Evolutionary conservation across 1,284 basidiomycete species (phyloP).

Genomic region (Kwoniella shivajii): DNA sequence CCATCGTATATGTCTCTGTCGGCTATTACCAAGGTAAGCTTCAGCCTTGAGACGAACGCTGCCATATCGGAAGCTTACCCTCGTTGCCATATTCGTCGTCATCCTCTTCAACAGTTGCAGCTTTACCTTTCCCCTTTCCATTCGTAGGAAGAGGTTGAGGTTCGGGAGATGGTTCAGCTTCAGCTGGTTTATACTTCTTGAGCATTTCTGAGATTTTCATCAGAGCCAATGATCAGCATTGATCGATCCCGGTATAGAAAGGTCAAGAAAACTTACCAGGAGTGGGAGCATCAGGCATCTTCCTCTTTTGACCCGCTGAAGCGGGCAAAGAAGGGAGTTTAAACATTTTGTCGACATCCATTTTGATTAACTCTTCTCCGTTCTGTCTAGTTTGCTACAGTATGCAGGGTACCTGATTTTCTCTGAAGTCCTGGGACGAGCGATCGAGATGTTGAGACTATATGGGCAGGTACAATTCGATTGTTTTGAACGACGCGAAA

Average conservation of each 20-base stretch:
- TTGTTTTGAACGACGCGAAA: not conserved
- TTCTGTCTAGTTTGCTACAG: not conserved
- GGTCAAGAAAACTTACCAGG: conserved; percentile 51
- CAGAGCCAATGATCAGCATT: not conserved
- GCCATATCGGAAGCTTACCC: conserved; percentile 12
- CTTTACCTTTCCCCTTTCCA: conserved; percentile 56
- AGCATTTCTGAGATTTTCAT: conserved; percentile 62
- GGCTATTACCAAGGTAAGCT: not conserved
- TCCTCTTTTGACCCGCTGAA: conserved; percentile 63
- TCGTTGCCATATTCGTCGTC: conserved; percentile 62
- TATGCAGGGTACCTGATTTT: no score
- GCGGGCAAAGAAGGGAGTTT: conserved; percentile 43
- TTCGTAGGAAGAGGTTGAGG: conserved; percentile 28
- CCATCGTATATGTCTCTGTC: conserved; percentile 18
- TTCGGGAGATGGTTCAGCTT: conserved; percentile 22
- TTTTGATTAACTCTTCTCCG: conserved; percentile 8
- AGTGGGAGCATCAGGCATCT: conserved; percentile 77
- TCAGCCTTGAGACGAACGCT: not conserved
- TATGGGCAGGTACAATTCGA: no score
- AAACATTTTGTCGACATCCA: conserved; percentile 55
- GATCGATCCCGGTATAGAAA: not conserved
- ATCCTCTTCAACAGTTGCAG: conserved; percentile 60
- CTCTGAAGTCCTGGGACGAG: no score
- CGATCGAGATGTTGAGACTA: no score
- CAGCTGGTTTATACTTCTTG: conserved; percentile 59